Evolutionary conservation across 1,284 basidiomycete species (phyloP), one percentile per base, ranked within the genome.

Genomic region (Cryptococcus sp.): DNA sequence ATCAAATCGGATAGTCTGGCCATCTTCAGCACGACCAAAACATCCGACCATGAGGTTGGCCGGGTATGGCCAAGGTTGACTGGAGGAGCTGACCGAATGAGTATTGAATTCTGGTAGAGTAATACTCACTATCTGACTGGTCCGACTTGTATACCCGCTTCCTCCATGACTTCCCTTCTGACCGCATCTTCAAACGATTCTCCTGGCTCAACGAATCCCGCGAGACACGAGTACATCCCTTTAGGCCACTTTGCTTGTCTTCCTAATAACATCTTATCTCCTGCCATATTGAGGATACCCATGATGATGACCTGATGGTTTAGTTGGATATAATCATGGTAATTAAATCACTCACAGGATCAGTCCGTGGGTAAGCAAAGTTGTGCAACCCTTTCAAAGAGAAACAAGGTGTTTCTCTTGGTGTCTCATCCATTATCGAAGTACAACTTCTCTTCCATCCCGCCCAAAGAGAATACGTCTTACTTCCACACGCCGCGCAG

Each of bases 121-220:
- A n/a, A 1, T 13, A 65, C 74, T 65, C 91, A 93, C 78, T 98
- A 98, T 60, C 82, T 80, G 8, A 95, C 85, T 59, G 89, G 82
- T 78, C 86, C 88, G 6, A 94, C 89, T 45, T 82, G 83, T 23
- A 98, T 83, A 4, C 95, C 95, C 0, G 90, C 89, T 76, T 98
- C 95, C 74, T 98, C 95, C 83, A 90, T 88, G 65, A 96, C 88
- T 76, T 98, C 95, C 35, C 95, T 82, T 58, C 85, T 82, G 14
- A 98, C 93, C 0, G 93, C 88, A 64, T 98, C 94, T 76, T 98
- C 95, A 61, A 98, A 88, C 0, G 87, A 85, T 76, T 96, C 93
- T n/a, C 88, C 92, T 2, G 91, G 89, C 72, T 96, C 92, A 53
- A 91, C 84, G 70, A 95, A 96, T 1, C 92, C 92, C 1, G 91